These are phyloP conservation scores for Curvularia verruculosa DNA, from an alignment of 2,329 filamentous ascomycete genomes.

Conservation along the genomic window DNA sequence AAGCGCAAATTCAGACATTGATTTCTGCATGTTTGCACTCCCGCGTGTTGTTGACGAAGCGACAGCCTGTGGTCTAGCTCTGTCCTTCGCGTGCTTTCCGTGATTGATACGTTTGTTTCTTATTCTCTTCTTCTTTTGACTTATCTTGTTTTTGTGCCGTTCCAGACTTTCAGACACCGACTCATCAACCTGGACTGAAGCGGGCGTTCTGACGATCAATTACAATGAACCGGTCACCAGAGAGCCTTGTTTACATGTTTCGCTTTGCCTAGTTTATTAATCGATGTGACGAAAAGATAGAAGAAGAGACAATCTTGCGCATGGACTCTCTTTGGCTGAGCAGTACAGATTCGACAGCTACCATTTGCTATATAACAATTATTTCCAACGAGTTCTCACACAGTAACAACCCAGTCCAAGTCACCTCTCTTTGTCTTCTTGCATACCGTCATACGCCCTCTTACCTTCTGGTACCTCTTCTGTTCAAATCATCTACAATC, in stretches of 20 bases:
- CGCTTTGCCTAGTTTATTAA: too few relatives aligned
- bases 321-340: not conserved
- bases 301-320: too few relatives aligned
- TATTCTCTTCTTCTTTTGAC: not conserved
- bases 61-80: not conserved
- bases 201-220: too few relatives aligned
- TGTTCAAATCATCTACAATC: not conserved
- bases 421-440: not conserved
- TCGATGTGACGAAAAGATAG: too few relatives aligned
- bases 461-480: not conserved
- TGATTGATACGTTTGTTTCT: not conserved
- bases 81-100: not conserved
- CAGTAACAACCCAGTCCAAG: not conserved
- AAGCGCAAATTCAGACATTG: conserved; percentile 11
- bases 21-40: not conserved
- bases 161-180: too few relatives aligned
- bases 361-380: not conserved
- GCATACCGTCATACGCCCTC: not conserved
- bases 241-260: too few relatives aligned
- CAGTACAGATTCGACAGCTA: not conserved
- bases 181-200: too few relatives aligned
- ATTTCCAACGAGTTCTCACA: not conserved
- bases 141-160: too few relatives aligned
- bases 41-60: not conserved
- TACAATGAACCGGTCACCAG: too few relatives aligned